Conservation (phyloP, 257 asterid species). For the Cruciata laevipes region DNA sequence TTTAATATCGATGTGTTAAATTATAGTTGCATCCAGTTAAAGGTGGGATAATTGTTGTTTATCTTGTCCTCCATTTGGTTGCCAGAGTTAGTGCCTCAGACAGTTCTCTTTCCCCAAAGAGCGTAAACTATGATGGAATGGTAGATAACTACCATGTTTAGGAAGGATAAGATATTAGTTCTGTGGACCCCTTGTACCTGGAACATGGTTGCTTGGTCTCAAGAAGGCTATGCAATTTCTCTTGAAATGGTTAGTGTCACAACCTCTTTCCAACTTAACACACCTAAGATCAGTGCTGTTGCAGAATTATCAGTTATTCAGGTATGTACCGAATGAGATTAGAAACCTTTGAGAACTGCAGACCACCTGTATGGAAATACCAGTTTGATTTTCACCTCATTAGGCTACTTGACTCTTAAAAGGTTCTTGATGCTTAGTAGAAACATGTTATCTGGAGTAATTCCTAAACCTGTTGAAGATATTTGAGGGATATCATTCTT, state of each 20-base stretch:
- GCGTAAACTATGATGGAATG: slow-evolving; percentile 89
- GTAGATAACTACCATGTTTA: slow-evolving; percentile 51
- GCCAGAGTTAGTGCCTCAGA: slow-evolving; percentile 30
- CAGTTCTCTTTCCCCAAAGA: slow-evolving; percentile 79
- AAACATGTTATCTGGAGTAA: no score
- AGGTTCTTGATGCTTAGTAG: no score
- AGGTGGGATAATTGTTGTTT: slow-evolving; percentile 29
- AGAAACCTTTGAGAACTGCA: slow-evolving; percentile 68
- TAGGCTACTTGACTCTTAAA: slow-evolving; percentile 39
- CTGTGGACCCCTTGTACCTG: slow-evolving; percentile 96
- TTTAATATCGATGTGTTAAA: slow-evolving; percentile 5
- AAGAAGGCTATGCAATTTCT: slow-evolving; percentile 73
- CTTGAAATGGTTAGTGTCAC: slow-evolving; percentile 82
- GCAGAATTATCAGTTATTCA: slow-evolving; percentile 65
- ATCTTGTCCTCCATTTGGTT: slow-evolving; percentile 25
- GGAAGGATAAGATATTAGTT: slow-evolving; percentile 93
- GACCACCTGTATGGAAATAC: slow-evolving; percentile 69
- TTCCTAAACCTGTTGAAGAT: slow-evolving; percentile 62
- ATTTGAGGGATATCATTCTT: slow-evolving; percentile 79
- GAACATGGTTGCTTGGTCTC: slow-evolving; percentile 86
- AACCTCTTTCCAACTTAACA: slow-evolving; percentile 75
- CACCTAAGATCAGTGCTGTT: slow-evolving; percentile 66
- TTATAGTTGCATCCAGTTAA: slow-evolving; percentile 41
- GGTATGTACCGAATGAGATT: slow-evolving; percentile 56
- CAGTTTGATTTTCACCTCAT: no score